Percentiles rank a stretch among this genome's conserved stretches.
These are phyloP conservation scores for Zangia roseola DNA, from an alignment of 768 basidiomycete species.

Conservation along the genomic window DNA sequence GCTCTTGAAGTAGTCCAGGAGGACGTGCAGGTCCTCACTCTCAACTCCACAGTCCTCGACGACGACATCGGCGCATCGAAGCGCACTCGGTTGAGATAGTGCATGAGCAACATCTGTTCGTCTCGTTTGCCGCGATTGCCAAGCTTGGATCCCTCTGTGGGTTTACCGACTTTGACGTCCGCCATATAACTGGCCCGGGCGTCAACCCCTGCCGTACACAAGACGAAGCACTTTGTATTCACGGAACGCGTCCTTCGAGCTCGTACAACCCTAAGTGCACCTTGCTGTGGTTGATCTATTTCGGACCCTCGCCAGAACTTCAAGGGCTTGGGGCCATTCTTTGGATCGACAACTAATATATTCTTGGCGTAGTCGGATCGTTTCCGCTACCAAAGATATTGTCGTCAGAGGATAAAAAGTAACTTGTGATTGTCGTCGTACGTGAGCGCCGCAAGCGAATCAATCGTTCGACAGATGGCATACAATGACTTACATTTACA, in stretches of 20 bases:
- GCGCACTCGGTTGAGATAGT: slow-evolving; percentile 90
- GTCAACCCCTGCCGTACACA: not conserved
- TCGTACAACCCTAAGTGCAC: slow-evolving; percentile 93
- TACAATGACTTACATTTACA: no score
- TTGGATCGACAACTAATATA: slow-evolving; percentile 87
- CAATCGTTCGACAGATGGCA: slow-evolving; percentile 86
- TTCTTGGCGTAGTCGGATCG: slow-evolving; percentile 86
- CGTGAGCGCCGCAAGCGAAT: slow-evolving; percentile 82
- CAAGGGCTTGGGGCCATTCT: slow-evolving; percentile 85
- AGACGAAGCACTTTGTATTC: slow-evolving; percentile 33
- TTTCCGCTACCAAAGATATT: slow-evolving; percentile 95
- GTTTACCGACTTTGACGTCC: slow-evolving; percentile 90
- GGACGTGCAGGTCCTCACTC: no score
- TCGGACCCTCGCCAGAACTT: slow-evolving; percentile 91
- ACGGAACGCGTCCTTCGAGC: slow-evolving; percentile 92
- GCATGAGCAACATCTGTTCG: slow-evolving; percentile 85
- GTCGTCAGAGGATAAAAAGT: slow-evolving; percentile 85
- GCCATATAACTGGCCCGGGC: slow-evolving; percentile 69
- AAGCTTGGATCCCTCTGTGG: slow-evolving; percentile 86
- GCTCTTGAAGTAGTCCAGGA: no score
- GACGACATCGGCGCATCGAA: slow-evolving; percentile 93
- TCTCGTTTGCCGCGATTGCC: slow-evolving; percentile 94
- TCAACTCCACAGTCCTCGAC: no score
- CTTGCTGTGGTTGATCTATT: slow-evolving; percentile 90
- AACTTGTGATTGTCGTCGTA: slow-evolving; percentile 96